Evolutionary conservation across 2,329 filamentous ascomycete species (phyloP).

Genomic region (Ilyonectria mors-panacis): DNA sequence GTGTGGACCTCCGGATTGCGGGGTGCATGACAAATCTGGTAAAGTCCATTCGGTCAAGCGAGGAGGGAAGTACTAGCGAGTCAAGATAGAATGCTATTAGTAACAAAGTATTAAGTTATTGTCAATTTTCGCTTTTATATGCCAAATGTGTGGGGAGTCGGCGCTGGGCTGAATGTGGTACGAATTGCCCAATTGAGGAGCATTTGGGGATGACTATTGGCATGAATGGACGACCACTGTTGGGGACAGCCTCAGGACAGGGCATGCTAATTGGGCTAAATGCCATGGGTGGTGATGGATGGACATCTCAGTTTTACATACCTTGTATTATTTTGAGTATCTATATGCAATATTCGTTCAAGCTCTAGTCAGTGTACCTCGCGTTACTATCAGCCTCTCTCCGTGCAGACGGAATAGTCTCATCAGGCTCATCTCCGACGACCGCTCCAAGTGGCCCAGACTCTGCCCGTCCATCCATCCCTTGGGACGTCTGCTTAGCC

Average conservation of each 20-base stretch:
- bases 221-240: not conserved
- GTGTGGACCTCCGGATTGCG: slow-evolving; percentile 31
- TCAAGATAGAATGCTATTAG: slow-evolving; percentile 10
- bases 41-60: slow-evolving; percentile 21
- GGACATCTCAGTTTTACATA: not conserved
- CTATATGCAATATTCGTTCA: not conserved
- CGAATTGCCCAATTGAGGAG: not conserved
- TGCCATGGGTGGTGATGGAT: not conserved
- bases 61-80: slow-evolving; percentile 4
- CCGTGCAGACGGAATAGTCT: slow-evolving; percentile 18
- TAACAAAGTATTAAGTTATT: slow-evolving; percentile 5
- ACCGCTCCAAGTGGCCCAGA: slow-evolving; percentile 34
- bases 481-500: slow-evolving; percentile 43
- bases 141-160: not conserved
- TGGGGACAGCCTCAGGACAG: too few relatives aligned
- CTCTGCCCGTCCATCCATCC: slow-evolving; percentile 44
- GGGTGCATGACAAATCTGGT: slow-evolving; percentile 38
- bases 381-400: slow-evolving; percentile 7
- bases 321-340: not conserved
- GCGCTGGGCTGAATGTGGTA: not conserved
- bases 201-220: not conserved
- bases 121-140: not conserved
- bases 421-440: slow-evolving; percentile 12
- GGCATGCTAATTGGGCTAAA: not conserved
- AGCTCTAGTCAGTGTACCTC: slow-evolving; percentile 40